A percentile compares a stretch with the other conserved stretches of the same genome.
These are phyloP conservation scores for Cyclotella atomus DNA, from an alignment of 108 stramenopile species.

Conservation along the genomic window DNA sequence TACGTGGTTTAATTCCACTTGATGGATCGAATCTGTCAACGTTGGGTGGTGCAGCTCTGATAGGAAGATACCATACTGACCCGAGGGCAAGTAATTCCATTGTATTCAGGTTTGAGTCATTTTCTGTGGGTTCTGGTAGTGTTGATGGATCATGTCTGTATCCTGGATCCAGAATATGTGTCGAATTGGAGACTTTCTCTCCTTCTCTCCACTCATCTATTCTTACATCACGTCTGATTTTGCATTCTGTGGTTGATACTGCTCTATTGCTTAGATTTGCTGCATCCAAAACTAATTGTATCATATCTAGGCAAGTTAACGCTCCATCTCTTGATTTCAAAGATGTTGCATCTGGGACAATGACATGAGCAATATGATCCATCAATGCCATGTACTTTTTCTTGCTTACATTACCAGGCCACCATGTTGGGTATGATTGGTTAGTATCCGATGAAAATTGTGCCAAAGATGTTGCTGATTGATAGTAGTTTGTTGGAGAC, in stretches of 20 bases:
- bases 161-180: conserved; percentile 33
- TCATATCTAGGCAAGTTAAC: conserved; percentile 32
- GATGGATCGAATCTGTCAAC: conserved; percentile 47
- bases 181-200: conserved; percentile 15
- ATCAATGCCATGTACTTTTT: conserved; percentile 28
- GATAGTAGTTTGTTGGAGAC: background rate
- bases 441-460: conserved; percentile 4
- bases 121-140: conserved; percentile 19
- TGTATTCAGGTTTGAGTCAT: conserved; percentile 38
- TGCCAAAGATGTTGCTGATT: background rate
- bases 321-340: background rate
- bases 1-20: conserved; percentile 56
- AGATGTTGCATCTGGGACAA: conserved; percentile 29
- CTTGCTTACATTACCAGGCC: conserved; percentile 16
- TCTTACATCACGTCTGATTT: conserved; percentile 1
- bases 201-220: conserved; percentile 41
- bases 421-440: conserved; percentile 37
- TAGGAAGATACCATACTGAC: conserved; percentile 73
- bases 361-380: conserved; percentile 45
- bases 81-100: conserved; percentile 70
- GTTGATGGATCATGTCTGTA: conserved; percentile 46
- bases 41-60: conserved; percentile 11
- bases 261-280: conserved; percentile 1
- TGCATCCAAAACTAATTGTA: conserved; percentile 34
- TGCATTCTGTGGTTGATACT: background rate